Conservation (phyloP, 2,329 filamentous ascomycete species). For the Colletotrichum incanum region DNA sequence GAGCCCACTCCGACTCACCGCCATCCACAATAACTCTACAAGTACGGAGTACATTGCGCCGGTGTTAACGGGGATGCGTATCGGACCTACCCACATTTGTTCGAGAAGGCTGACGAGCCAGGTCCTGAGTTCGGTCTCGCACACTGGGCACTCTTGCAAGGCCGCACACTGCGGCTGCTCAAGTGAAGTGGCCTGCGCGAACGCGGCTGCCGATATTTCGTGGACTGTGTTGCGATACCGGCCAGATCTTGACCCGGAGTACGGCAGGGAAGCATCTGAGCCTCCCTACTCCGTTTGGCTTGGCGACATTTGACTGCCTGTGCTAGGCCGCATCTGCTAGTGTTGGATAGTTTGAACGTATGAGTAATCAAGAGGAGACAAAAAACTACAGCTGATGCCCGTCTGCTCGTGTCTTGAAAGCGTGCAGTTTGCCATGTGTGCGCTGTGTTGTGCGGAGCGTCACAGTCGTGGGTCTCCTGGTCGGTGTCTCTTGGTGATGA, state of each 20-base stretch:
- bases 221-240: slow-evolving; percentile 32
- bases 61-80: slow-evolving; percentile 19
- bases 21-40: slow-evolving; percentile 32
- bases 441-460: not conserved
- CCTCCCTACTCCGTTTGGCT: slow-evolving; percentile 8
- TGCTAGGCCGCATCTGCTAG: not conserved
- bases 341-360: not conserved
- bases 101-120: slow-evolving; percentile 37
- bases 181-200: not conserved
- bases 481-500: slow-evolving; percentile 1
- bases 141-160: slow-evolving; percentile 1
- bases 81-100: slow-evolving; percentile 1
- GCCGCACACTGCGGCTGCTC: not conserved
- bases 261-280: slow-evolving; percentile 1
- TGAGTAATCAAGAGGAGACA: not conserved
- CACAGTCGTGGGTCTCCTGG: not conserved
- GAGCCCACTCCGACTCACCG: slow-evolving; percentile 37
- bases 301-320: slow-evolving; percentile 1
- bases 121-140: slow-evolving; percentile 13
- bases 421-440: slow-evolving; percentile 20
- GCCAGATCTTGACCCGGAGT: slow-evolving; percentile 5
- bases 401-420: not conserved
- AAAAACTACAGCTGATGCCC: not conserved
- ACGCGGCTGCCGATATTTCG: slow-evolving; percentile 3
- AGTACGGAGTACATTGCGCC: slow-evolving; percentile 22